These are phyloP conservation scores for Monotropa hypopitys DNA, from an alignment of 179 eudicot genomes.

Conservation along the genomic window DNA sequence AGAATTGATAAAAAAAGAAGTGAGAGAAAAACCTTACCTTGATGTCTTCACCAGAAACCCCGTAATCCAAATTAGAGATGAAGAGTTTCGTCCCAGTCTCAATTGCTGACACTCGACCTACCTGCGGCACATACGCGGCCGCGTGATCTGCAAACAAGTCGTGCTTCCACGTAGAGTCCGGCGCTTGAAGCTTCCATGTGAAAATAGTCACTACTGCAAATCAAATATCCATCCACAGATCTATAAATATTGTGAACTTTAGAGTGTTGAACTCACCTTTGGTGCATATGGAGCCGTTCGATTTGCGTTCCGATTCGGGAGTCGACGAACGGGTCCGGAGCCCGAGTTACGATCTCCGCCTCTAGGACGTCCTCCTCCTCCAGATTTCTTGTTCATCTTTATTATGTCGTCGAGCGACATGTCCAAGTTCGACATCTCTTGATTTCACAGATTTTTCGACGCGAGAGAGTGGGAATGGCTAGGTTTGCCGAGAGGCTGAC, in stretches of 20 bases:
- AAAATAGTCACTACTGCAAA: background rate
- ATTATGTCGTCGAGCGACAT: slow-evolving; percentile 61
- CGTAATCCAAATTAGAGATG: slow-evolving; percentile 57
- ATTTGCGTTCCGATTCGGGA: slow-evolving; percentile 20
- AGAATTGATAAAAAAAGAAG: too few species aligned
- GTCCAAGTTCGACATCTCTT: slow-evolving; percentile 32
- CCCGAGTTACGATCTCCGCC: slow-evolving; percentile 23
- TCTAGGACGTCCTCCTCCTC: slow-evolving; percentile 16
- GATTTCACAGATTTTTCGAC: too few species aligned
- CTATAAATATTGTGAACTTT: background rate
- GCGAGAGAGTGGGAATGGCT: background rate
- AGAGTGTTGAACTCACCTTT: slow-evolving; percentile 11
- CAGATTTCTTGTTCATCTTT: slow-evolving; percentile 46
- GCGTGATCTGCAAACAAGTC: slow-evolving; percentile 40
- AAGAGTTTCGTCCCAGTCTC: slow-evolving; percentile 62
- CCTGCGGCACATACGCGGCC: slow-evolving; percentile 1
- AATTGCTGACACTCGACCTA: slow-evolving; percentile 29
- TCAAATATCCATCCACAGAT: background rate
- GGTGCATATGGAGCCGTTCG: slow-evolving; percentile 34
- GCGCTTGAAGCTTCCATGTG: slow-evolving; percentile 25
- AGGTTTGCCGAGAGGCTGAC: background rate
- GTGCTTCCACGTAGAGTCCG: slow-evolving; percentile 47
- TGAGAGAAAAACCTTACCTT: slow-evolving; percentile 24
- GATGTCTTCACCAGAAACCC: slow-evolving; percentile 53
- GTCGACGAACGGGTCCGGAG: slow-evolving; percentile 36